Percentiles rank a stretch among this genome's conserved stretches.
Conservation (phyloP, 306 rosid species). For the Potentilla sterilis region DNA sequence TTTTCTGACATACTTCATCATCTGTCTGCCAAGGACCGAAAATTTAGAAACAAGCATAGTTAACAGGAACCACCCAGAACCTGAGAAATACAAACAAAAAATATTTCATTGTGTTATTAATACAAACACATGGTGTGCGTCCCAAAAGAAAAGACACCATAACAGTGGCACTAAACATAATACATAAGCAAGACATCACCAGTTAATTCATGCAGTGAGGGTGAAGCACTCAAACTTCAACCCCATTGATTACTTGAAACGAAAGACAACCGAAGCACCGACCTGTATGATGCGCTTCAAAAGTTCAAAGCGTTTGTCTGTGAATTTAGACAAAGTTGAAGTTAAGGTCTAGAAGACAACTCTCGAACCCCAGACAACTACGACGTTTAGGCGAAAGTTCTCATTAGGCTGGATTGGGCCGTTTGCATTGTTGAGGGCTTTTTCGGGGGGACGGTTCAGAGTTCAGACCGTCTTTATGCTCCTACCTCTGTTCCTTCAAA, state of each 20-base stretch:
- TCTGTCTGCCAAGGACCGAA: neutral
- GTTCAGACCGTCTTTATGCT: too few species aligned
- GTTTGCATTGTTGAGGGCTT: too few species aligned
- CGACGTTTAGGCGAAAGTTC: too few species aligned
- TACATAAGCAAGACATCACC: neutral
- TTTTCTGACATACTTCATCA: neutral
- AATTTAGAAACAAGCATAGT: conserved; percentile 11
- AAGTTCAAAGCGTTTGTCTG: too few species aligned
- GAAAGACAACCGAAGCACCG: neutral
- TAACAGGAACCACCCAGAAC: neutral
- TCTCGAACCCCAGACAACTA: too few species aligned
- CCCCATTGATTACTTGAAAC: neutral
- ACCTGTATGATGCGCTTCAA: neutral
- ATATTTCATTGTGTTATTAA: neutral
- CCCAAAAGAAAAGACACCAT: neutral
- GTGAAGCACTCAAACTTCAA: neutral
- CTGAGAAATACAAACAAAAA: conserved; percentile 1
- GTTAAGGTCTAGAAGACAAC: too few species aligned
- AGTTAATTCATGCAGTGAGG: neutral
- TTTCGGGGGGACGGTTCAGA: too few species aligned
- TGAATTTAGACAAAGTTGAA: too few species aligned
- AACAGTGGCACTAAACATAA: neutral
- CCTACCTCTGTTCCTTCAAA: too few species aligned
- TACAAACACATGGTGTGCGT: conserved; percentile 5
- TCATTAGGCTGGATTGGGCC: too few species aligned